A percentile compares a stretch with the other conserved stretches of the same genome.
Evolutionary conservation across 106 monocot species (phyloP).

Genomic region (Platanthera zijinensis): DNA sequence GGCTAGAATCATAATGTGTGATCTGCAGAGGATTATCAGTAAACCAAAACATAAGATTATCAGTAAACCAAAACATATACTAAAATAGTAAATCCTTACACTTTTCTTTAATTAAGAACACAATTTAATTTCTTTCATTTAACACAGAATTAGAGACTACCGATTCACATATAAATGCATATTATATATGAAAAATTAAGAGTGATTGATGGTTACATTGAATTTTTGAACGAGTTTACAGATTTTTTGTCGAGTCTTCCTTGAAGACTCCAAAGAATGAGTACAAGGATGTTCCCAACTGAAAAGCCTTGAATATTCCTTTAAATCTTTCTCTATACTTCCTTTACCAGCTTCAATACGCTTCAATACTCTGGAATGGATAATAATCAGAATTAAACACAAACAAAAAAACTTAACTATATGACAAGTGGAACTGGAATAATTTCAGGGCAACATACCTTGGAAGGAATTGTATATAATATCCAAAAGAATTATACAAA

Average conservation of each 20-base stretch:
- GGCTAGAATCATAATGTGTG: neutral
- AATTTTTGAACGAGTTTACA: conserved; percentile 68
- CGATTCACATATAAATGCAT: neutral
- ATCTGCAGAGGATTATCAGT: too few relatives aligned
- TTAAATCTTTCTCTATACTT: conserved; percentile 56
- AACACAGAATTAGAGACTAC: neutral
- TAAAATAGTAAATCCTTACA: too few relatives aligned
- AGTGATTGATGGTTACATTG: conserved; percentile 43
- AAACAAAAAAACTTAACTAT: neutral
- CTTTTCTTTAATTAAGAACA: neutral
- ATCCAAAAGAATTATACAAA: conserved; percentile 87
- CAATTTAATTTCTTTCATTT: neutral
- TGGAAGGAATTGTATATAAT: conserved; percentile 74
- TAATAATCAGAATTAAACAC: neutral
- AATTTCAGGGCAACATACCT: conserved; percentile 42
- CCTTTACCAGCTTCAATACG: conserved; percentile 47
- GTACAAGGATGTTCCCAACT: conserved; percentile 47
- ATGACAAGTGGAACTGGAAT: neutral
- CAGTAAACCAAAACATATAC: too few relatives aligned
- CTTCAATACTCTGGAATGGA: conserved; percentile 45
- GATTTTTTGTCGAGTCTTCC: conserved; percentile 54
- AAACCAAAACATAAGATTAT: too few relatives aligned
- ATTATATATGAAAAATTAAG: neutral
- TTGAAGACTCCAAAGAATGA: conserved; percentile 47
- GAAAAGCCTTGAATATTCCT: conserved; percentile 55